phyloP scores from a whole-genome alignment of 2,329 filamentous ascomycete genomes.

The Sarocladium strictum region DNA sequence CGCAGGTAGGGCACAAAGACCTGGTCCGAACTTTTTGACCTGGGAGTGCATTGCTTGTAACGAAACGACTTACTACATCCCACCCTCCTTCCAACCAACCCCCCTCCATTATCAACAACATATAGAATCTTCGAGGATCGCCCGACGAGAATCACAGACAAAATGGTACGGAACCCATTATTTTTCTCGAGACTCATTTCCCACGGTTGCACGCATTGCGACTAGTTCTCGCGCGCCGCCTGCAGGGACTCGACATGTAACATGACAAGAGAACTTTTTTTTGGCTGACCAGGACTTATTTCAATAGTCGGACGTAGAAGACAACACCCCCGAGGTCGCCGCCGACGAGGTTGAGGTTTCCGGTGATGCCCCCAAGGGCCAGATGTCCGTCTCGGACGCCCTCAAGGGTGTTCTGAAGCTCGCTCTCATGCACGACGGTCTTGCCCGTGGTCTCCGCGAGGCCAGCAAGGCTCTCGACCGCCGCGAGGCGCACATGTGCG shows the following conservation, averaged over 20 bases:
- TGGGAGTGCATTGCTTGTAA: not conserved
- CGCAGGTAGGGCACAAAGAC: too few species aligned
- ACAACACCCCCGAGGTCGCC: conserved; percentile 82
- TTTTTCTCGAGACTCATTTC: not conserved
- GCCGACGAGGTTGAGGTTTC: conserved; percentile 90
- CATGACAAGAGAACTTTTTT: not conserved
- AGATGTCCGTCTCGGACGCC: conserved; percentile 97
- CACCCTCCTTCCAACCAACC: conserved; percentile 22
- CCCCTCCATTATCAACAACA: conserved; percentile 21
- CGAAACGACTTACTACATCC: conserved; percentile 16
- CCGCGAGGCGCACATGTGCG: conserved; percentile 99
- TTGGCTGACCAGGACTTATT: conserved; percentile 4
- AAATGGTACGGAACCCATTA: conserved; percentile 48
- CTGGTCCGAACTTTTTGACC: too few species aligned
- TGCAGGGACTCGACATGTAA: not conserved
- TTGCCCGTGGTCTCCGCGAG: conserved; percentile 96
- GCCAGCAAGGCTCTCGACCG: conserved; percentile 98
- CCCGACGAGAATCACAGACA: conserved; percentile 51
- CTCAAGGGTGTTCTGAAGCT: conserved; percentile 99
- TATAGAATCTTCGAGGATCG: conserved; percentile 61
- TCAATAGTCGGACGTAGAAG: conserved; percentile 98
- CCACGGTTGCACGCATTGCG: not conserved
- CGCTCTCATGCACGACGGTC: conserved; percentile 98
- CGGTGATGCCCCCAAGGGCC: conserved; percentile 83
- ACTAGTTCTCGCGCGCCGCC: not conserved